A percentile compares a stretch with the other conserved stretches of the same genome.
Evolutionary conservation across 345 rosid genomes (phyloP).

Genomic region (Cardiospermum halicacabum): DNA sequence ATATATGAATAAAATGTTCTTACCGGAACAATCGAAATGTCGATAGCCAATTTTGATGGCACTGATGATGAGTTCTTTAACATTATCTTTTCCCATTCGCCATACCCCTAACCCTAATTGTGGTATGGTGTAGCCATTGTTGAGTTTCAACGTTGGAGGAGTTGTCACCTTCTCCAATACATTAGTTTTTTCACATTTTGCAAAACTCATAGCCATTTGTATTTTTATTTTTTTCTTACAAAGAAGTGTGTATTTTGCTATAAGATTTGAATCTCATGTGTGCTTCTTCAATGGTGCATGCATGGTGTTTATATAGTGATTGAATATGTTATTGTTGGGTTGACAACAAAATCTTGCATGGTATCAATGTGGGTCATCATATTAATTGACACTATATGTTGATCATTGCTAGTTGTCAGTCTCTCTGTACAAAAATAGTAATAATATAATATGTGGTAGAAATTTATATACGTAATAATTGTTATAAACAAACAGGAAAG

Average conservation of each 20-base stretch:
- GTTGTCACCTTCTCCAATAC: not conserved
- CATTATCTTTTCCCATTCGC: conserved; percentile 33
- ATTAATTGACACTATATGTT: not conserved
- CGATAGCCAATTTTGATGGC: conserved; percentile 49
- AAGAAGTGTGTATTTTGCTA: not conserved
- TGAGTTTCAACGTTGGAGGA: conserved; percentile 34
- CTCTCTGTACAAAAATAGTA: no score
- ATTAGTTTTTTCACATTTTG: not conserved
- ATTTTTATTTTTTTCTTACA: not conserved
- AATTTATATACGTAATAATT: no score
- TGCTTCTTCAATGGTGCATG: not conserved
- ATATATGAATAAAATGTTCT: no score
- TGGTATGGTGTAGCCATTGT: conserved; percentile 41
- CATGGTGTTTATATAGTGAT: not conserved
- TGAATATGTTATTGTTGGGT: not conserved
- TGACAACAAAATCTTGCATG: no score
- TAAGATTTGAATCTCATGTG: not conserved
- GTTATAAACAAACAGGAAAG: no score
- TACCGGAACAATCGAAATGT: conserved; percentile 54
- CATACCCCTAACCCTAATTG: conserved; percentile 39
- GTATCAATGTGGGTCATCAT: not conserved
- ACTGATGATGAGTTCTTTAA: conserved; percentile 32
- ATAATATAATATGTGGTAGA: no score
- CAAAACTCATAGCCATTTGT: not conserved
- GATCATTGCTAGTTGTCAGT: no score